These are phyloP conservation scores for Gracilaria caudata DNA, from an alignment of 23 red algal genomes.

Conservation along the genomic window DNA sequence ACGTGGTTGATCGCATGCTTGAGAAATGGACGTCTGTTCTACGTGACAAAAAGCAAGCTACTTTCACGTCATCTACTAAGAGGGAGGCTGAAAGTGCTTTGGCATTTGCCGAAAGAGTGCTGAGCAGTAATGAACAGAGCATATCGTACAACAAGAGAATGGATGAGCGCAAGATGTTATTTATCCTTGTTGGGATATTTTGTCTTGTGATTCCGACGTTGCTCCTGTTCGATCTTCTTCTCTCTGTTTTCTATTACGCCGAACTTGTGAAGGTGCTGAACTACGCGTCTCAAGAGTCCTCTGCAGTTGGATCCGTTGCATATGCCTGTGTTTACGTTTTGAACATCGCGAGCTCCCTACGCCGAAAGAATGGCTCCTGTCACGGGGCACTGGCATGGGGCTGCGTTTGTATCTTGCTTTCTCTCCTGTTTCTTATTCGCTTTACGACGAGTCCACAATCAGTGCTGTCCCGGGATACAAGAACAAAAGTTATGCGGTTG, in stretches of 20 bases:
- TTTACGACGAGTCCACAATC: not conserved
- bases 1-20: not conserved
- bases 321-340: constrained; percentile 19
- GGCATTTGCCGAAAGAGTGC: not conserved
- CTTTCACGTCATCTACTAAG: not conserved
- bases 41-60: not conserved
- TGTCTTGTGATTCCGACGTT: constrained; percentile 41
- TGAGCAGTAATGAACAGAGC: constrained; percentile 34
- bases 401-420: not conserved
- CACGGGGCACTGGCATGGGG: constrained; percentile 9
- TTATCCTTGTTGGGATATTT: constrained; percentile 20
- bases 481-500: constrained; percentile 15
- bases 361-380: constrained; percentile 1
- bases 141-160: constrained; percentile 36
- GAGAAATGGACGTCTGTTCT: constrained; percentile 11
- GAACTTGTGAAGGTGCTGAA: constrained; percentile 9
- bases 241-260: not conserved
- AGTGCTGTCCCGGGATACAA: not conserved
- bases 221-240: constrained; percentile 26
- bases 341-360: not conserved
- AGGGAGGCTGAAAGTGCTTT: constrained; percentile 16
- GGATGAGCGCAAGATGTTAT: not conserved
- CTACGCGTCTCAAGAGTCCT: constrained; percentile 41
- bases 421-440: constrained; percentile 41
- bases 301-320: not conserved